These are phyloP conservation scores for Clonostachys sp. DNA, from an alignment of 2,329 filamentous ascomycete species.

Conservation along the genomic window DNA sequence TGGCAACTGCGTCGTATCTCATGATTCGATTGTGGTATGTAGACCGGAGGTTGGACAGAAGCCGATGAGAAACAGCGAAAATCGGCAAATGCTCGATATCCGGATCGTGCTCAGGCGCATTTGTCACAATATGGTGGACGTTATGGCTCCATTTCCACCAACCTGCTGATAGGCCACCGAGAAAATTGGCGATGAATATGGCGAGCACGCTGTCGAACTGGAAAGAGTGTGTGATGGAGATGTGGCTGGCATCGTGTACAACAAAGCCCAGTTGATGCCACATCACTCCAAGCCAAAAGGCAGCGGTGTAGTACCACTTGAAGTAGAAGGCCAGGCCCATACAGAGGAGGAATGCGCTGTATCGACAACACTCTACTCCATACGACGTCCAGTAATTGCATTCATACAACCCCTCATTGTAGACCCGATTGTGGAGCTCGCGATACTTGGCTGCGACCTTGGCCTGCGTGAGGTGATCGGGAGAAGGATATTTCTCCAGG, in stretches of 20 bases:
- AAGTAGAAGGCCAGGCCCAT: slow-evolving; percentile 34
- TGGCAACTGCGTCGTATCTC: slow-evolving; percentile 58
- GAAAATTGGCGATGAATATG: slow-evolving; percentile 83
- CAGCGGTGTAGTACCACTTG: slow-evolving; percentile 67
- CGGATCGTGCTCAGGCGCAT: slow-evolving; percentile 90
- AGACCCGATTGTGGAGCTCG: slow-evolving; percentile 66
- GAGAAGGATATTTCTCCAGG: slow-evolving; percentile 71
- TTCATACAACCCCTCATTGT: slow-evolving; percentile 71
- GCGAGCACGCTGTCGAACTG: slow-evolving; percentile 79
- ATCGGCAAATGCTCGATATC: slow-evolving; percentile 91
- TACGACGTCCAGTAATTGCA: slow-evolving; percentile 62
- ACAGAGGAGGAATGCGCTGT: too few species aligned
- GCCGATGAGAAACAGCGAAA: slow-evolving; percentile 80
- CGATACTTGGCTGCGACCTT: slow-evolving; percentile 78
- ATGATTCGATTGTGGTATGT: slow-evolving; percentile 71
- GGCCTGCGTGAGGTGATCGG: slow-evolving; percentile 70
- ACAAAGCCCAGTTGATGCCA: slow-evolving; percentile 85
- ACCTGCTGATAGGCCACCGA: slow-evolving; percentile 83
- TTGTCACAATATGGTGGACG: slow-evolving; percentile 96
- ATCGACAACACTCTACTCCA: too few species aligned
- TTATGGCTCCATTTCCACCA: slow-evolving; percentile 99
- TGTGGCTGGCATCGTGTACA: slow-evolving; percentile 93
- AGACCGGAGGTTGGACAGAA: slow-evolving; percentile 68
- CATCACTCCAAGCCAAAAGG: slow-evolving; percentile 50
- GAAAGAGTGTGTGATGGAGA: slow-evolving; percentile 94